Percentiles rank a stretch among this genome's conserved stretches.
Conservation (phyloP, 192 early-diverging fungal genomes). For the Coemansia sp. region DNA sequence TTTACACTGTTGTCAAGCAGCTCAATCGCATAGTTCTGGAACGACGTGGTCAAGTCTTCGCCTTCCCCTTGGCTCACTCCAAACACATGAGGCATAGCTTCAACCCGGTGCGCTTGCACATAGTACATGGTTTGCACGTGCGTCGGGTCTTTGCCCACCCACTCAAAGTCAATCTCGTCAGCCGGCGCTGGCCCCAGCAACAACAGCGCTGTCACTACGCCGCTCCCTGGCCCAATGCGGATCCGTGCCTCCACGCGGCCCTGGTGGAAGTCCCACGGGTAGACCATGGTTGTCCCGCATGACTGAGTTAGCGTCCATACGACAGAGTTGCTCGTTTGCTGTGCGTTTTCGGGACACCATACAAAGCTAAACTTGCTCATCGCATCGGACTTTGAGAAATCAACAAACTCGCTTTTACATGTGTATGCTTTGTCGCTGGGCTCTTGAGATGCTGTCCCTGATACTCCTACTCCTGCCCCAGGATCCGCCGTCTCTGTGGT, state of each 20-base stretch:
- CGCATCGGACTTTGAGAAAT: slow-evolving; percentile 29
- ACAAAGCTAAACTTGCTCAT: slow-evolving; percentile 43
- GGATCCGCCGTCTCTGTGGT: background rate
- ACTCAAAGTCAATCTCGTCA: slow-evolving; percentile 67
- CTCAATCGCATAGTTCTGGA: slow-evolving; percentile 63
- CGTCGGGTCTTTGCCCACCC: slow-evolving; percentile 57
- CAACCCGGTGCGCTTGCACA: slow-evolving; percentile 43
- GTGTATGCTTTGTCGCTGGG: slow-evolving; percentile 18
- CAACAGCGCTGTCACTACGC: slow-evolving; percentile 56
- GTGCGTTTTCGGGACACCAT: slow-evolving; percentile 53
- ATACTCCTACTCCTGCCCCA: background rate
- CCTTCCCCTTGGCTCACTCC: slow-evolving; percentile 26
- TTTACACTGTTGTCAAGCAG: slow-evolving; percentile 56
- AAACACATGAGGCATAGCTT: slow-evolving; percentile 23
- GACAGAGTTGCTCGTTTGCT: slow-evolving; percentile 35
- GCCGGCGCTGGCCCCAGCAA: slow-evolving; percentile 45
- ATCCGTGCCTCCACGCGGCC: slow-evolving; percentile 43
- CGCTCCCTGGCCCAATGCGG: slow-evolving; percentile 40
- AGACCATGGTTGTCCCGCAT: slow-evolving; percentile 53
- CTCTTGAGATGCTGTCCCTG: slow-evolving; percentile 21
- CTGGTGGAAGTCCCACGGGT: slow-evolving; percentile 38
- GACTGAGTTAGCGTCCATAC: slow-evolving; percentile 35
- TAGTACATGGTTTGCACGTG: slow-evolving; percentile 58
- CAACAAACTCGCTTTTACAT: slow-evolving; percentile 34
- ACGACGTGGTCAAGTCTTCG: slow-evolving; percentile 43